Conservation (phyloP, 75 land plant species). For the Selaginella moellendorffii region DNA sequence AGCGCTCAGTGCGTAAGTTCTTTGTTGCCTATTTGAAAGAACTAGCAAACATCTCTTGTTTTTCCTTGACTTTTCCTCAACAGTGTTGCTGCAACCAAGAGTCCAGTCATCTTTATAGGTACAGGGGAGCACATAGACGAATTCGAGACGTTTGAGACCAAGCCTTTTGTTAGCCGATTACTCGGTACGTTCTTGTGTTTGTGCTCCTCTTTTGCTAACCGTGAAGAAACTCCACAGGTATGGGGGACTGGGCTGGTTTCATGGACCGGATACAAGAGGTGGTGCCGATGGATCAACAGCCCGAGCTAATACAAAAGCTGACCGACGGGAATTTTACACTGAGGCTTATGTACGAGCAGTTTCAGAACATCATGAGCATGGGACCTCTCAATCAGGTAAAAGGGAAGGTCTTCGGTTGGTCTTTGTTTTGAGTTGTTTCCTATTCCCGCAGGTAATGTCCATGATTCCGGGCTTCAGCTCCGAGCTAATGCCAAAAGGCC, state of each 20-base stretch:
- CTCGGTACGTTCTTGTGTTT: slow-evolving; percentile 34
- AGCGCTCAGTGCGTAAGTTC: slow-evolving; percentile 97
- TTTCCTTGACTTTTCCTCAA: slow-evolving; percentile 15
- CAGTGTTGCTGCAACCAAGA: slow-evolving; percentile 99
- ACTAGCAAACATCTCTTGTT: not conserved
- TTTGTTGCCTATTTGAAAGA: not conserved
- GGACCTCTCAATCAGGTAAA: slow-evolving; percentile 89
- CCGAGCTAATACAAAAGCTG: slow-evolving; percentile 88
- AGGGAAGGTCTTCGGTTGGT: not conserved
- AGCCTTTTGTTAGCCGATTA: slow-evolving; percentile 94
- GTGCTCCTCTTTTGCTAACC: not conserved
- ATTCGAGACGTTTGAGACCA: slow-evolving; percentile 96
- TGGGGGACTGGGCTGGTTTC: slow-evolving; percentile 99
- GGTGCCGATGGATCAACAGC: slow-evolving; percentile 95
- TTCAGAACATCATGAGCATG: slow-evolving; percentile 90
- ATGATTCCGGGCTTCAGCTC: slow-evolving; percentile 89
- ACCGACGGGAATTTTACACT: slow-evolving; percentile 84
- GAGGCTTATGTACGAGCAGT: slow-evolving; percentile 94
- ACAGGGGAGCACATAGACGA: slow-evolving; percentile 99
- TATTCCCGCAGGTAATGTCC: slow-evolving; percentile 61
- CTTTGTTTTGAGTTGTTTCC: not conserved
- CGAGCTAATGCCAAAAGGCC: slow-evolving; percentile 85
- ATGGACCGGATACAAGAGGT: slow-evolving; percentile 99
- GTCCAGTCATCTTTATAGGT: slow-evolving; percentile 95
- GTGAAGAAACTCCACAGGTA: slow-evolving; percentile 30